Evolutionary conservation across 768 basidiomycete species (phyloP).

Genomic region (Strobilomyces confusus): DNA sequence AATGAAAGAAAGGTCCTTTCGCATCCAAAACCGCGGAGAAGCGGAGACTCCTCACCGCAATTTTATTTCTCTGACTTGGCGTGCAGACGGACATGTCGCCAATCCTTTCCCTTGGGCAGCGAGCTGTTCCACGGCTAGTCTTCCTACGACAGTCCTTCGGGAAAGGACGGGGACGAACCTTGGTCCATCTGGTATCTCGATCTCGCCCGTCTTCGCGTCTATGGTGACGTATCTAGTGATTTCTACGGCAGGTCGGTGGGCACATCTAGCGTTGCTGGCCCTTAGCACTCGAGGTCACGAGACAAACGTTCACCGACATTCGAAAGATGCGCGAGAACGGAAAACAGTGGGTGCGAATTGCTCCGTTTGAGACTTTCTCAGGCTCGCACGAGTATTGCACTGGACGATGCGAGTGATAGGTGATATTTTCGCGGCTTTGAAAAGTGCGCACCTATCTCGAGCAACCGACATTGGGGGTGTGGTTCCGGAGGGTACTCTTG

Average conservation of each 20-base stretch:
- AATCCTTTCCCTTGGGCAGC: slow-evolving; percentile 30
- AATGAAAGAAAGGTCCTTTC: slow-evolving; percentile 11
- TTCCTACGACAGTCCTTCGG: slow-evolving; percentile 5
- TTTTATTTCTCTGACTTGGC: slow-evolving; percentile 11
- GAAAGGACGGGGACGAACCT: slow-evolving; percentile 35
- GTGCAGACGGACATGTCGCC: slow-evolving; percentile 30
- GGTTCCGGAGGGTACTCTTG: not conserved
- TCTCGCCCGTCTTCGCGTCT: slow-evolving; percentile 43
- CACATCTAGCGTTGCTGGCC: slow-evolving; percentile 47
- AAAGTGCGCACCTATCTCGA: slow-evolving; percentile 47
- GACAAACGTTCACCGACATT: slow-evolving; percentile 44
- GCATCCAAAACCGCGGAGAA: slow-evolving; percentile 22
- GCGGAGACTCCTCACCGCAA: slow-evolving; percentile 8
- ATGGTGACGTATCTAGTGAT: slow-evolving; percentile 56
- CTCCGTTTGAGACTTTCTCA: slow-evolving; percentile 28
- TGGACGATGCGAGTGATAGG: slow-evolving; percentile 8
- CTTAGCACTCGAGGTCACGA: slow-evolving; percentile 8
- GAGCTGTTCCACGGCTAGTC: slow-evolving; percentile 25
- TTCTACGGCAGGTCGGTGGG: slow-evolving; percentile 61
- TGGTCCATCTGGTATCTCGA: slow-evolving; percentile 43
- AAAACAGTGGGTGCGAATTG: slow-evolving; percentile 49
- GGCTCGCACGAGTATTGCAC: slow-evolving; percentile 64
- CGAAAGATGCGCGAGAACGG: slow-evolving; percentile 73
- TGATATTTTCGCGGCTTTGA: not conserved
- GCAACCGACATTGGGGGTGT: slow-evolving; percentile 48